phyloP scores from a whole-genome alignment of 2,329 filamentous ascomycete species.

The Nakataea oryzae region DNA sequence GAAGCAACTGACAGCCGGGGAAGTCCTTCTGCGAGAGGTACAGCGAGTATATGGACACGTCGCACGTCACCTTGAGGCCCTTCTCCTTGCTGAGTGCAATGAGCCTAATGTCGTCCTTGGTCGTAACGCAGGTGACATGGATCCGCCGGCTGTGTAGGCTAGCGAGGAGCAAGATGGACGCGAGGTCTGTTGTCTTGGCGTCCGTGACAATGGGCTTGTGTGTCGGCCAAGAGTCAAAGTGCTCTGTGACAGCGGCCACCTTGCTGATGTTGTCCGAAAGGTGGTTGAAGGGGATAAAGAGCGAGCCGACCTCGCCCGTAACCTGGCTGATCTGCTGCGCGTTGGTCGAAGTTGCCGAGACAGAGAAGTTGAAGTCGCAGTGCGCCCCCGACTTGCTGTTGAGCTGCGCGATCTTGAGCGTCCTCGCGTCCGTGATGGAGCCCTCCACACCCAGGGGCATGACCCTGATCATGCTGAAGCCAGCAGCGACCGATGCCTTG shows the following conservation, averaged over 20 bases:
- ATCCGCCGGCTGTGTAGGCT: constrained; percentile 70
- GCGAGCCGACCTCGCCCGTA: constrained; percentile 62
- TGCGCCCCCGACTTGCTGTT: constrained; percentile 56
- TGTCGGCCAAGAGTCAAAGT: constrained; percentile 68
- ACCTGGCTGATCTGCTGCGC: constrained; percentile 65
- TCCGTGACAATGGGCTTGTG: constrained; percentile 76
- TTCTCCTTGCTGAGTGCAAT: constrained; percentile 72
- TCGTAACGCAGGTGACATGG: constrained; percentile 72
- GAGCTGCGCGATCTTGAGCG: constrained; percentile 61
- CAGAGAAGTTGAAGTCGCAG: constrained; percentile 74
- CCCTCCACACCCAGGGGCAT: constrained; percentile 67
- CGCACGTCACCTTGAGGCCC: constrained; percentile 72
- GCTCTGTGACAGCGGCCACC: constrained; percentile 66
- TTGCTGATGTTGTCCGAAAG: constrained; percentile 76
- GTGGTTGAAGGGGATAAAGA: constrained; percentile 78
- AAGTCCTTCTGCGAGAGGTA: constrained; percentile 65
- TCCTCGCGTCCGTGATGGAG: constrained; percentile 61
- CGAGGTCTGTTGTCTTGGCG: constrained; percentile 69
- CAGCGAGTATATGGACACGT: constrained; percentile 70
- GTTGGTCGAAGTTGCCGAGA: constrained; percentile 63
- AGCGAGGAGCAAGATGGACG: constrained; percentile 68
- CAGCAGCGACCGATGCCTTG: constrained; percentile 62
- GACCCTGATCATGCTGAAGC: constrained; percentile 71
- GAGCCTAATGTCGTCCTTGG: constrained; percentile 67
- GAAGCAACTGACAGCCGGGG: constrained; percentile 55